A percentile compares a stretch with the other conserved stretches of the same genome.
These are phyloP conservation scores for Amaranthus palmeri DNA, from an alignment of 148 eudicot species.

Conservation along the genomic window DNA sequence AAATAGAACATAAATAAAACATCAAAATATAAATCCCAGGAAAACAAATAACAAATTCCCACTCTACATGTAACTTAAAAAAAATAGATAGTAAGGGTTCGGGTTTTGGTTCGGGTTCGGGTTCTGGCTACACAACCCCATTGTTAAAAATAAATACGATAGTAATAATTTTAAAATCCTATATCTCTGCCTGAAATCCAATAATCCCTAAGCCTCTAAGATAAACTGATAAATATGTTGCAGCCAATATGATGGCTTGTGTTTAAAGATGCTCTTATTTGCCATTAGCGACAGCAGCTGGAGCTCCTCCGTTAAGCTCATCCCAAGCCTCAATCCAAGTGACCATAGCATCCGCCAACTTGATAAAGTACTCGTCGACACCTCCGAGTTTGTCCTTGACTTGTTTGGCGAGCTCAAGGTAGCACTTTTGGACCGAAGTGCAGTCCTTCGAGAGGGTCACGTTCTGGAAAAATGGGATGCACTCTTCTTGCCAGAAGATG, in stretches of 20 bases:
- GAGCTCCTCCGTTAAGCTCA: slow-evolving; percentile 45
- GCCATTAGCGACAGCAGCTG: slow-evolving; percentile 39
- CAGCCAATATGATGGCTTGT: slow-evolving; percentile 12
- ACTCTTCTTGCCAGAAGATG: slow-evolving; percentile 90
- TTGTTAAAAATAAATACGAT: slow-evolving; percentile 6
- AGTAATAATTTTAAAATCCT: slow-evolving; percentile 2
- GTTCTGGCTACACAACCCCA: slow-evolving; percentile 4
- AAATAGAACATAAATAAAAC: neutral
- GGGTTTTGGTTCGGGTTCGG: too few species aligned
- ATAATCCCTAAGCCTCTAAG: slow-evolving; percentile 10
- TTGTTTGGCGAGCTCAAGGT: slow-evolving; percentile 68
- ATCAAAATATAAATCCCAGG: slow-evolving; percentile 7
- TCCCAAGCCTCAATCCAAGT: slow-evolving; percentile 94
- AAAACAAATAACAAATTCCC: slow-evolving; percentile 13
- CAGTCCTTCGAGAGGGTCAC: slow-evolving; percentile 65
- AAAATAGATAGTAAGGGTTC: neutral
- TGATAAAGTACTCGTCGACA: slow-evolving; percentile 72
- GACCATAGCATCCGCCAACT: slow-evolving; percentile 86
- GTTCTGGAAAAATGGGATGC: slow-evolving; percentile 80
- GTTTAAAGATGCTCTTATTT: slow-evolving; percentile 26
- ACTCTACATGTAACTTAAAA: slow-evolving; percentile 4
- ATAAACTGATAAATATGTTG: too few species aligned
- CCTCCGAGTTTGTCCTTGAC: slow-evolving; percentile 78
- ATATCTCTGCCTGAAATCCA: slow-evolving; percentile 10
- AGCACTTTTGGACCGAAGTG: slow-evolving; percentile 72